A percentile compares a stretch with the other conserved stretches of the same genome.
Evolutionary conservation across 2,329 filamentous ascomycete species (phyloP).

Genomic region (Phoma sp.): DNA sequence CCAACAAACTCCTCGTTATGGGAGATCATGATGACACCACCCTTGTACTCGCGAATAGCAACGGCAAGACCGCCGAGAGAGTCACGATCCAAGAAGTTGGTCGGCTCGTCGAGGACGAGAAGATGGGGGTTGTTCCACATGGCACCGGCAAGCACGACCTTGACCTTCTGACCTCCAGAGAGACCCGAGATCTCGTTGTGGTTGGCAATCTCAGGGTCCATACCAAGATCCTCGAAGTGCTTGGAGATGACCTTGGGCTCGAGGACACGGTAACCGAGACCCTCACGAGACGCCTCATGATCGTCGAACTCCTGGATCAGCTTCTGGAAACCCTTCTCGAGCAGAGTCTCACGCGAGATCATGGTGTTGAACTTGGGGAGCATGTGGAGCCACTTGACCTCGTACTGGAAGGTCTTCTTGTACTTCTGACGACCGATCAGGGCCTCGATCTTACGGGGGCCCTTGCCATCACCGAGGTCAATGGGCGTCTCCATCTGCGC

Average conservation of each 20-base stretch:
- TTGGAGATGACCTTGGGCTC: constrained; percentile 94
- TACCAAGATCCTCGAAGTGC: constrained; percentile 96
- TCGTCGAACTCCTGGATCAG: constrained; percentile 98
- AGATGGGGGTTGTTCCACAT: constrained; percentile 99
- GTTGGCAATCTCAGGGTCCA: constrained; percentile 97
- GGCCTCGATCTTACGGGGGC: constrained; percentile 78
- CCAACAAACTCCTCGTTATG: constrained; percentile 99
- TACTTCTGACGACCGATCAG: constrained; percentile 97
- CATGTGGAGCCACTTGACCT: constrained; percentile 90
- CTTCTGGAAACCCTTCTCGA: constrained; percentile 88
- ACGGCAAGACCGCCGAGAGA: constrained; percentile 96
- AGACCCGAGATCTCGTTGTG: constrained; percentile 98
- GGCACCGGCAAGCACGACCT: constrained; percentile 93
- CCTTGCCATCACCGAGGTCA: constrained; percentile 83
- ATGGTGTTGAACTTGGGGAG: constrained; percentile 93
- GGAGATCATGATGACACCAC: constrained; percentile 98
- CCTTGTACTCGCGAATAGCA: constrained; percentile 97
- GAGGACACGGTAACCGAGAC: constrained; percentile 92
- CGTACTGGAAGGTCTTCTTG: constrained; percentile 99
- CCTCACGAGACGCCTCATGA: constrained; percentile 97
- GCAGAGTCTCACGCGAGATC: constrained; percentile 89
- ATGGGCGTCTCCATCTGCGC: constrained; percentile 91
- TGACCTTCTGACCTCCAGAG: constrained; percentile 97
- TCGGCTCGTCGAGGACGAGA: constrained; percentile 96
- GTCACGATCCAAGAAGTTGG: constrained; percentile 98